Evolutionary conservation across 164 flowering plant genomes (phyloP).

Genomic region (Tetrastigma voinierianum): DNA sequence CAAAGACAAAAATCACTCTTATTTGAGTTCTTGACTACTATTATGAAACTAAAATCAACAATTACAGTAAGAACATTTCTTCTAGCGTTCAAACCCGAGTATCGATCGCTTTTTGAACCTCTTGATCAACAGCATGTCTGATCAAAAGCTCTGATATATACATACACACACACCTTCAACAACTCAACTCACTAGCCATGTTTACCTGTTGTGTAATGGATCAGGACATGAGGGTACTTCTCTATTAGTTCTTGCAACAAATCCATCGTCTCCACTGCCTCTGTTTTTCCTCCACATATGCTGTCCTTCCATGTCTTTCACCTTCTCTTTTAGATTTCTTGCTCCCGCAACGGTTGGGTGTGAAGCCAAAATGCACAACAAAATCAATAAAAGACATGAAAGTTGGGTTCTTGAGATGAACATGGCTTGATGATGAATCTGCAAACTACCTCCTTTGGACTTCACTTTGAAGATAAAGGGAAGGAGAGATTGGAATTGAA

Average conservation of each 20-base stretch:
- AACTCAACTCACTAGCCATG: no score
- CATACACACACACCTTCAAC: no score
- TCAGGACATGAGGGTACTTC: conserved; percentile 43
- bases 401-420: conserved; percentile 10
- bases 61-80: no score
- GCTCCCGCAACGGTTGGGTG: conserved; percentile 14
- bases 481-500: background rate
- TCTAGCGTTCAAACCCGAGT: no score
- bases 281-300: background rate
- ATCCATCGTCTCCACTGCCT: conserved; percentile 14
- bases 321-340: conserved; percentile 17
- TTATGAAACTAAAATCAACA: no score
- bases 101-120: no score
- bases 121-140: no score
- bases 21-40: no score
- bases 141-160: no score
- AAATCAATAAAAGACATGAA: conserved; percentile 9
- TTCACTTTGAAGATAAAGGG: background rate
- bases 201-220: conserved; percentile 40
- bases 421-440: conserved; percentile 8
- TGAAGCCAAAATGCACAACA: conserved; percentile 15
- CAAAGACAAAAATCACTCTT: no score
- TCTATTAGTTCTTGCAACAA: conserved; percentile 26
- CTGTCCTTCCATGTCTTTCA: conserved; percentile 1
- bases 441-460: background rate